A percentile compares a stretch with the other conserved stretches of the same genome.
phyloP scores from a whole-genome alignment of 2,329 filamentous ascomycete species.

The Ploettnerulaceae sp. region DNA sequence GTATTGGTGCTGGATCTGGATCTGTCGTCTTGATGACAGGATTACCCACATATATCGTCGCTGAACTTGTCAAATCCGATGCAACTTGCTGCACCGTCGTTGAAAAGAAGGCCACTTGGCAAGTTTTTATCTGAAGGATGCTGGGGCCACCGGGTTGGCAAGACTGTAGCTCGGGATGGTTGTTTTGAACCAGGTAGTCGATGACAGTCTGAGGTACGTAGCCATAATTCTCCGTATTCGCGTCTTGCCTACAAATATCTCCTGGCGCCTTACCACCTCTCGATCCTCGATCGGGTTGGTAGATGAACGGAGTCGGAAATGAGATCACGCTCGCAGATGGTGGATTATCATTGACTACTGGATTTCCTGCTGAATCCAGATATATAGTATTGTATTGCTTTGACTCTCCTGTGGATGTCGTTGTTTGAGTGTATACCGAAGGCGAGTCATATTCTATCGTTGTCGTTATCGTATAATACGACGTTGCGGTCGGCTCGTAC shows the following conservation, averaged over 20 bases:
- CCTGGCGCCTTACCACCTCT: neutral
- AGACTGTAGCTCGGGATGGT: conserved; percentile 14
- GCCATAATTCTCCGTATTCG: conserved; percentile 13
- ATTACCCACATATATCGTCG: conserved; percentile 6
- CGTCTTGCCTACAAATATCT: neutral
- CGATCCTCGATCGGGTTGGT: conserved; percentile 9
- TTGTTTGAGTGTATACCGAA: neutral
- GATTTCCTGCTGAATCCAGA: neutral
- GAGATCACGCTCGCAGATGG: conserved; percentile 11
- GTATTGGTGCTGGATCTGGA: neutral
- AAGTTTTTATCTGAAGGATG: neutral
- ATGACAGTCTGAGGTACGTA: conserved; percentile 19
- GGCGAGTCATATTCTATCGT: neutral
- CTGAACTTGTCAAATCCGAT: conserved; percentile 11
- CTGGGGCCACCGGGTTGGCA: conserved; percentile 19
- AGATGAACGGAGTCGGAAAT: conserved; percentile 22
- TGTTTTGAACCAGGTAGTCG: conserved; percentile 14
- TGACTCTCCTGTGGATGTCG: neutral
- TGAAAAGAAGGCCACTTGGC: neutral
- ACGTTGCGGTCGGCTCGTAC: neutral
- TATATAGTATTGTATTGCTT: neutral
- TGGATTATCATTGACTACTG: neutral
- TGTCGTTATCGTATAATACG: neutral
- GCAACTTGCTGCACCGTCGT: conserved; percentile 5
- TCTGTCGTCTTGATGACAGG: neutral